Base-by-base conservation (phyloP, 345 rosid species). In the Acer yangbiense region DNA sequence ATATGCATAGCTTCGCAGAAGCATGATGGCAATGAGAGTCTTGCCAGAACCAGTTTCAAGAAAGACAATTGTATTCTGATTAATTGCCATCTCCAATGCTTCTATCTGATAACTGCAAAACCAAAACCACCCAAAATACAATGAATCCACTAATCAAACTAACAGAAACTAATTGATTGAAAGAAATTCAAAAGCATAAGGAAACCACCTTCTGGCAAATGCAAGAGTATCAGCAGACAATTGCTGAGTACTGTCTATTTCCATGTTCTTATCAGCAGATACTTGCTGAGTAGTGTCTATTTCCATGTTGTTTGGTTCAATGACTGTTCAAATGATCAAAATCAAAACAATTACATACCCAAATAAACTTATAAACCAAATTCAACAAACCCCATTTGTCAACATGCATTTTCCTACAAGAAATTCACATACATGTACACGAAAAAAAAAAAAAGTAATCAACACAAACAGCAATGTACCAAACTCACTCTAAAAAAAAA, bases 21-120 rank as follows among this genome's bases (percentile, higher is more conserved):
- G 95, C 99, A 96, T 96, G 80, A 92, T 85, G 16, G 97, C 97
- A 62, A 96, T 88, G 48, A 92, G 84, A 32, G 99, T 96, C 87
- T 96, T 96, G 80, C 99, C 98, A 4, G 97, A 85, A 39, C 99
- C 98, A 73, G 99, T 96, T 81, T 91, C 97, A 82, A 94, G 74
- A 83, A 67, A 94, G 20, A 87, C 92, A 35, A 96, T 72, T 0
- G 98, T 95, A 83, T 95, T 94, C 78, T 87, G 89, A 79, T 86
- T 81, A 20, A 88, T 76, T 0, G 98, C 96, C 73, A 81, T 82
- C 79, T 91, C 94, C 50, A 95, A 79, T 13, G 98, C 97, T 80
- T 94, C 99, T 7, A 91, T 63, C 82, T 95, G 99, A 82, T 95
- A 95, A 72, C 99, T 95, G 83, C 27, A 64, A 20, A 57, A 3